These are phyloP conservation scores for Epichloe gansuensis DNA, from an alignment of 2,329 filamentous ascomycete genomes.

Conservation along the genomic window DNA sequence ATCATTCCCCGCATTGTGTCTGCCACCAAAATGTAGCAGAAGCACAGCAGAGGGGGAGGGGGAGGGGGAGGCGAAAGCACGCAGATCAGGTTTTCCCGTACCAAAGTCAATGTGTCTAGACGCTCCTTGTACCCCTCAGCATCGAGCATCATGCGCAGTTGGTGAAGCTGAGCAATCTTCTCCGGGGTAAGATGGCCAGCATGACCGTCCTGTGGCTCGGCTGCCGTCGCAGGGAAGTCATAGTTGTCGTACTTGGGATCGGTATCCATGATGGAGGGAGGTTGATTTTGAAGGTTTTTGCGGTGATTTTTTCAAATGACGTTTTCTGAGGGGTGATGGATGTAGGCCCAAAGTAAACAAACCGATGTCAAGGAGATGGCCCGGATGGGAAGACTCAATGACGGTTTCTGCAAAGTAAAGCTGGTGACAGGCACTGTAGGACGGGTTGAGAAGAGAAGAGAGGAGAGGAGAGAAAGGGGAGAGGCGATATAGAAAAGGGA, in stretches of 20 bases:
- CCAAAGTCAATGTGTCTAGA: conserved; percentile 84
- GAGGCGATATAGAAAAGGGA: not conserved
- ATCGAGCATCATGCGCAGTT: conserved; percentile 79
- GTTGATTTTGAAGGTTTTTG: not conserved
- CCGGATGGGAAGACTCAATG: not conserved
- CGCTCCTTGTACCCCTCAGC: conserved; percentile 67
- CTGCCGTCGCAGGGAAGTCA: conserved; percentile 74
- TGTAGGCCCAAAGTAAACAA: not conserved
- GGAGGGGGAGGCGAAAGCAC: not conserved
- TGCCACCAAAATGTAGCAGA: not conserved
- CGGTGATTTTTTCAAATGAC: not conserved
- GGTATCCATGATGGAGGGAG: conserved; percentile 36
- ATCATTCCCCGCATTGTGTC: not conserved
- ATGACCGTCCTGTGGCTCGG: conserved; percentile 60
- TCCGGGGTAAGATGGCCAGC: conserved; percentile 74
- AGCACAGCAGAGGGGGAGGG: no score
- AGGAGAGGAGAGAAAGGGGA: not conserved
- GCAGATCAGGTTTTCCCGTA: conserved; percentile 28
- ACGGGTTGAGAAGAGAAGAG: not conserved
- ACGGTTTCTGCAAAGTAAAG: not conserved
- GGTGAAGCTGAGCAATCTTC: conserved; percentile 80
- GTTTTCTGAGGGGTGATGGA: not conserved
- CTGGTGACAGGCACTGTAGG: not conserved
- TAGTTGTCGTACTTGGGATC: conserved; percentile 94
- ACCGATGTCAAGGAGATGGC: not conserved